These are phyloP conservation scores for Rhodotorula sp. DNA, from an alignment of 1,284 basidiomycete species.

Conservation along the genomic window DNA sequence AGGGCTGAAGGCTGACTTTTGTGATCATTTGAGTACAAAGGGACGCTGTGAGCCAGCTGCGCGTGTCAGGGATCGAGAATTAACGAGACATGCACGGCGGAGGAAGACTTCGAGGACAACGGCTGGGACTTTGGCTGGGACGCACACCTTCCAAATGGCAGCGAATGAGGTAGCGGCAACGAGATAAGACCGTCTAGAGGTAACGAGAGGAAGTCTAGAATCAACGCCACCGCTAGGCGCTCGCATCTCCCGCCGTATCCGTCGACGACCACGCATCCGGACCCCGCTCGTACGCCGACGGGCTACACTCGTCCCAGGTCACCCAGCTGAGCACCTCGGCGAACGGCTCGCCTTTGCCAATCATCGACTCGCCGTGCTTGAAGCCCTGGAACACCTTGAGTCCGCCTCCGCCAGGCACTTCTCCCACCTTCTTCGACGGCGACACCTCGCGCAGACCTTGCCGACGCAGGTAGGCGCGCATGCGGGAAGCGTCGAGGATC, in stretches of 20 bases:
- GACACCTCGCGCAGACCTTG: constrained; percentile 23
- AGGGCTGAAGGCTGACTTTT: too few species aligned
- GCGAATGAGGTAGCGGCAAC: neutral
- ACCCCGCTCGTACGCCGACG: constrained; percentile 9
- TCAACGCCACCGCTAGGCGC: too few species aligned
- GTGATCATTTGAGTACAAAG: too few species aligned
- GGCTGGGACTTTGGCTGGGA: too few species aligned
- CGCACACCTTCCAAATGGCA: neutral
- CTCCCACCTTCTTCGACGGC: constrained; percentile 5
- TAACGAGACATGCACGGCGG: too few species aligned
- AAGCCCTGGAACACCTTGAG: constrained; percentile 32
- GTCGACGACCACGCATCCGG: neutral
- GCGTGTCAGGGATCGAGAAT: neutral
- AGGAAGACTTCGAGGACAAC: too few species aligned
- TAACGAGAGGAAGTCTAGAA: neutral
- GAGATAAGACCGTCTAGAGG: neutral
- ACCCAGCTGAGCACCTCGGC: constrained; percentile 24
- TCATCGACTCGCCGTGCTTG: constrained; percentile 34
- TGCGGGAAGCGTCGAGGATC: constrained; percentile 64
- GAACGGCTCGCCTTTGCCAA: constrained; percentile 15
- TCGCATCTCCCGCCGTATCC: neutral
- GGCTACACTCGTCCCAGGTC: constrained; percentile 13
- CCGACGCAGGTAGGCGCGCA: constrained; percentile 20
- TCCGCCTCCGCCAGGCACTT: constrained; percentile 17
- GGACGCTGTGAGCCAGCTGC: neutral